Percentiles rank a stretch among this genome's conserved stretches.
phyloP scores from a whole-genome alignment of 345 rosid species.

The Boechera stricta region DNA sequence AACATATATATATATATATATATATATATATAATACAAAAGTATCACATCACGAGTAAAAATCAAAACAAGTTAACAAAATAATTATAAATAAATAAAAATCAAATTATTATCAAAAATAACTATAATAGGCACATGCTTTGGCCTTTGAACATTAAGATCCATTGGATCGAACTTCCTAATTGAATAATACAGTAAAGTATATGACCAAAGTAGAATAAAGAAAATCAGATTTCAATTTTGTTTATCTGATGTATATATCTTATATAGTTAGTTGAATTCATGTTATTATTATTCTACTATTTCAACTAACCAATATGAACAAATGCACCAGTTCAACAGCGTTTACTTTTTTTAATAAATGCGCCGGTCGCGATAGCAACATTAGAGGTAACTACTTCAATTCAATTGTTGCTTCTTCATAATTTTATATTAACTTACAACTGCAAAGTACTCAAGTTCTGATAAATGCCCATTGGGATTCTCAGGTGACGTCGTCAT shows the following conservation, averaged over 20 bases:
- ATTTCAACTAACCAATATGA: background rate
- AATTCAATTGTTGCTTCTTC: background rate
- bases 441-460: conserved; percentile 37
- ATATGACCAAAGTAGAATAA: background rate
- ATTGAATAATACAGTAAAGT: background rate
- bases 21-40: background rate
- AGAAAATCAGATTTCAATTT: background rate
- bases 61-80: background rate
- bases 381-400: background rate
- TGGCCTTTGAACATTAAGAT: background rate
- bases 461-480: conserved; percentile 39
- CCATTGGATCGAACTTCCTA: background rate
- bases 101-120: background rate
- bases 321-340: background rate
- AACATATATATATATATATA: background rate
- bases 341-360: background rate
- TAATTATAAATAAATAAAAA: no score
- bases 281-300: background rate
- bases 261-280: background rate
- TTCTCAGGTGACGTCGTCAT: conserved; percentile 48
- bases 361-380: background rate
- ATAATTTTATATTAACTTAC: background rate
- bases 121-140: background rate
- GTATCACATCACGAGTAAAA: background rate
- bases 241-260: background rate